Base-by-base conservation (phyloP, 192 early-diverging fungal genomes). In the Diversispora eburnea region DNA sequence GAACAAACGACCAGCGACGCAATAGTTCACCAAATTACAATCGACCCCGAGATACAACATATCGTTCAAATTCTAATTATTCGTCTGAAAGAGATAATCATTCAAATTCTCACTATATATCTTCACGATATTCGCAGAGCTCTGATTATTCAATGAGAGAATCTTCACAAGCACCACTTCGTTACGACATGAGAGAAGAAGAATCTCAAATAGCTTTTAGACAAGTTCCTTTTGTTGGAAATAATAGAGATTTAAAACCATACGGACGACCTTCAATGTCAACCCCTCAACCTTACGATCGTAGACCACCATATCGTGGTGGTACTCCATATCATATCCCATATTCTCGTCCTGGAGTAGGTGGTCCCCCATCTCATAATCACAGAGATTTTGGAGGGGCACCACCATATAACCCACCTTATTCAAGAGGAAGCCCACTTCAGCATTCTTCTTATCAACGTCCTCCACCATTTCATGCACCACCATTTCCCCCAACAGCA, bases 301-400 rank as follows among this genome's bases (percentile, higher is more conserved):
- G 66, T 33, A 67, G 66, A 49, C 66, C 66, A 8, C 46, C 66
- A 20, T 67, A 67, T 67, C 66, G 66, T 33, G 49, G 49, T 52
- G 46, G 46, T 7, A 20, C 43, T 15, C 22, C 45, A 10, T 67
- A 67, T 5, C 47, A 67, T 51, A 51, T 51, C 5, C 60, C 60
- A 43, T 41, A 62, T 41, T 33, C 66, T 51, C 22, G 49, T n/a
- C 47, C 41, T 33, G 47, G 49, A 20, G 25, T 19, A 49, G 20
- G 22, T 60, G 47, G 65, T 13, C 49, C 66, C 19, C 47, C 64
- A 51, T 47, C 66, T 15, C 60, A 22, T 22, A 62, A 62, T 43
- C 39, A 51, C 4, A 22, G 66, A 52, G 66, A 67, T 48, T 67
- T 48, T 51, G 47, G 65, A 15, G 47, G 65, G 43, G 25, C 25